A percentile compares a stretch with the other conserved stretches of the same genome.
Conservation (phyloP, 1,284 basidiomycete species). For the Irpex sp. region DNA sequence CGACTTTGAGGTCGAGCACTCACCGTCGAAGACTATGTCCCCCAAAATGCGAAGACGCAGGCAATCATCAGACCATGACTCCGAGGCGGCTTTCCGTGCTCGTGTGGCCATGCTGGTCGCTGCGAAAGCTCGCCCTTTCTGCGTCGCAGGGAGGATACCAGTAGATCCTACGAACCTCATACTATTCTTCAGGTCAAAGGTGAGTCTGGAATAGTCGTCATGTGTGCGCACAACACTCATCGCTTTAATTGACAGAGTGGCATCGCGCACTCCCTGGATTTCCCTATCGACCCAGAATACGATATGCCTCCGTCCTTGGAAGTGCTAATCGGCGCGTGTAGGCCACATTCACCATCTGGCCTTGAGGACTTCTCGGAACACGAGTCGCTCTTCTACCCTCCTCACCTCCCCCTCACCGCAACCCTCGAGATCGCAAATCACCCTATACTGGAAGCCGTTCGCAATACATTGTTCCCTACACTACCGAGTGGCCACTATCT, state of each 20-base stretch:
- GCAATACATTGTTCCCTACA: slow-evolving; percentile 63
- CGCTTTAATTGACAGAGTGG: slow-evolving; percentile 50
- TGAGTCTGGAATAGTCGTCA: slow-evolving; percentile 27
- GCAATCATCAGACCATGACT: slow-evolving; percentile 38
- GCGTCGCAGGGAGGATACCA: slow-evolving; percentile 65
- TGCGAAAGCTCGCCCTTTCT: slow-evolving; percentile 60
- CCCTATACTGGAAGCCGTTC: slow-evolving; percentile 73
- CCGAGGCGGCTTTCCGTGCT: slow-evolving; percentile 52
- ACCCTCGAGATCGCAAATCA: slow-evolving; percentile 77
- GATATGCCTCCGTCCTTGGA: slow-evolving; percentile 76
- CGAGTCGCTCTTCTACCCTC: slow-evolving; percentile 71
- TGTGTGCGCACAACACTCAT: background rate
- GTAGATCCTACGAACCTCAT: slow-evolving; percentile 63
- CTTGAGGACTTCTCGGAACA: slow-evolving; percentile 43
- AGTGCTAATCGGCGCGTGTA: slow-evolving; percentile 72
- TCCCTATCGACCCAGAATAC: slow-evolving; percentile 73
- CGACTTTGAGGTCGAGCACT: slow-evolving; percentile 57
- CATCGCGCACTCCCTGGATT: slow-evolving; percentile 75
- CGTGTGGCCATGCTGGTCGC: slow-evolving; percentile 54
- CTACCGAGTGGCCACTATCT: slow-evolving; percentile 68
- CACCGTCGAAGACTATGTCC: slow-evolving; percentile 21
- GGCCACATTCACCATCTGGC: slow-evolving; percentile 56
- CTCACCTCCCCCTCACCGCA: slow-evolving; percentile 65
- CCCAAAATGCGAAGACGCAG: slow-evolving; percentile 25
- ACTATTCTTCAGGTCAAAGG: slow-evolving; percentile 78